phyloP scores from a whole-genome alignment of 441 rosid genomes.

The Croton laevigatus region DNA sequence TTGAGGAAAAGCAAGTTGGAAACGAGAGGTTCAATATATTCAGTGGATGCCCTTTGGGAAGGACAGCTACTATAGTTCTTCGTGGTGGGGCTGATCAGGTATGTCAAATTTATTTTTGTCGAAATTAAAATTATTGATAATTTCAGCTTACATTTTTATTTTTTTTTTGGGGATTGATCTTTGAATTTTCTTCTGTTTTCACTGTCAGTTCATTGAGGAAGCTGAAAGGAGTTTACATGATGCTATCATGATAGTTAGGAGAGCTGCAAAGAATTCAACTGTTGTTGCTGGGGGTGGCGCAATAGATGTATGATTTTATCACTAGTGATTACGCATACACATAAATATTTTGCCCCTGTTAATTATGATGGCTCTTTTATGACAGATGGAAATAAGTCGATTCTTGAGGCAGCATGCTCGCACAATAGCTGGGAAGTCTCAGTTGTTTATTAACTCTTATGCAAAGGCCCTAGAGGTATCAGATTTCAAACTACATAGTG shows the following conservation, averaged over 20 bases:
- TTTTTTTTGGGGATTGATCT: neutral
- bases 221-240: slow-evolving; percentile 99
- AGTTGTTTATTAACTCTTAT: slow-evolving; percentile 91
- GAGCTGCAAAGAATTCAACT: slow-evolving; percentile 96
- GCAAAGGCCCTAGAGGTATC: slow-evolving; percentile 98
- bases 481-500: neutral
- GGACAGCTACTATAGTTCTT: slow-evolving; percentile 94
- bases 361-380: slow-evolving; percentile 21
- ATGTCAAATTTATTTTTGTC: slow-evolving; percentile 17
- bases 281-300: slow-evolving; percentile 99
- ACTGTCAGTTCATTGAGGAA: slow-evolving; percentile 90
- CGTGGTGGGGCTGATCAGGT: slow-evolving; percentile 99
- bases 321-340: neutral
- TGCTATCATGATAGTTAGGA: slow-evolving; percentile 99
- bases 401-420: slow-evolving; percentile 94
- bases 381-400: slow-evolving; percentile 96
- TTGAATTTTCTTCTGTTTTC: slow-evolving; percentile 4
- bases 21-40: slow-evolving; percentile 97
- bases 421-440: slow-evolving; percentile 93
- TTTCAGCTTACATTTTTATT: slow-evolving; percentile 1
- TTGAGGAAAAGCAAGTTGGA: slow-evolving; percentile 99
- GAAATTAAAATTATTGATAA: slow-evolving; percentile 8
- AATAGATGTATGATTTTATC: slow-evolving; percentile 69
- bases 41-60: slow-evolving; percentile 96
- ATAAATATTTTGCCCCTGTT: slow-evolving; percentile 6